Evolutionary conservation across 2,329 filamentous ascomycete genomes (phyloP), one percentile per base, ranked within the genome.

Genomic region (Colletotrichum tropicicola): DNA sequence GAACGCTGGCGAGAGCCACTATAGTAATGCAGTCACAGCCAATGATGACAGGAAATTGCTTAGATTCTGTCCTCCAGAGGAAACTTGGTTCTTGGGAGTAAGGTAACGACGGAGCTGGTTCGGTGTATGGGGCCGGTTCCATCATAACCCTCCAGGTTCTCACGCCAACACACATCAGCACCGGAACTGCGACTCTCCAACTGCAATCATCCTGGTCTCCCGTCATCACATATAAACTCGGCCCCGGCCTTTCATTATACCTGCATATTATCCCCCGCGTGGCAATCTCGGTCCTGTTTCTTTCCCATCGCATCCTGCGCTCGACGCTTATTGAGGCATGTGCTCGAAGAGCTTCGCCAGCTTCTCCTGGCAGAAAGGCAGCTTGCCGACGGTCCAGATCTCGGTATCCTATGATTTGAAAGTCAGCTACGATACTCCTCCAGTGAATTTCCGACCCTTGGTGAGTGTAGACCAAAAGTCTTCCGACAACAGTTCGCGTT

Each of bases 311-410:
- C 17, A 23, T 17, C 9, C 9, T 15, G 13, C 19, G 17, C 5
- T 13, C 35, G 17, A 10, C 12, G 7, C 55, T 76, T 84, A 88
- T 74, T 87, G 74, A 12, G 88, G 88, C 88, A 91, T 90, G 75
- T 89, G 79, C 72, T 84, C 75, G 75, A 91, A 91, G 3, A 87
- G 82, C 75, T 90, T 86, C 52, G 80, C 86, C 67, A 91, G 81
- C 69, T 85, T 78, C 82, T 91, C 89, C 80, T 87, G 82, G 81
- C 89, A 89, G 81, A 91, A 91, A 15, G 89, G 89, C 69, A 91
- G 83, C 84, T 91, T 91, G 80, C 86, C 76, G 68, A 82, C 85
- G 52, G 88, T 89, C 89, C 89, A 91, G 79, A 91, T 91, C 79
- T 91, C 89, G 70, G 87, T 89, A 70, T 89, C 84, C 84, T 87